Base-by-base conservation (phyloP, 73 alveolate genomes). In the Paramecium bursaria region DNA sequence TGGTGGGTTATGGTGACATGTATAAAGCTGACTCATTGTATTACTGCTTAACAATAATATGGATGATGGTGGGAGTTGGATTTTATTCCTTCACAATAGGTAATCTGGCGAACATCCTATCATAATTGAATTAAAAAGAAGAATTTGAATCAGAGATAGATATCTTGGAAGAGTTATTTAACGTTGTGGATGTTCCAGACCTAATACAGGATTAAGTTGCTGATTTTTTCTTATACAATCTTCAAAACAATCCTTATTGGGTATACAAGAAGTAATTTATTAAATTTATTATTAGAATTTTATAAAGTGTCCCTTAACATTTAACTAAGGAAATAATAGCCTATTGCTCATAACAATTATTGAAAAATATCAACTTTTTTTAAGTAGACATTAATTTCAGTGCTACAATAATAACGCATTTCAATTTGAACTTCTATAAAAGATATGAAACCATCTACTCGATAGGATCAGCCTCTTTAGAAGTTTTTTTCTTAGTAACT, bases 1-100 rank as follows among this genome's bases (percentile, higher is more conserved):
- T 95, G 1, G 92, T 93, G 7, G 98, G 98, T 6, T 93, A 93
- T 76, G 98, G 98, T 1, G 98, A 93, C 76, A 51, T 93, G 17
- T 67, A 67, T 27, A 90, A 91, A 29, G 54, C 76, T 11, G 82
- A 92, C 0, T 91, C 85, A 33, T 13, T 88, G 29, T 91, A 93
- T 46, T 85, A 91, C 25, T 10, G 75, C 3, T 50, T 91, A 7
- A 53, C 90, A 4, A 77, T 93, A 3, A 55, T 75, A 13, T 85
- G 94, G 93, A 91, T 80, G 89, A 55, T 93, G 79, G 48, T 91
- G 7, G 98, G 96, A 0, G 96, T 93, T 3, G 86, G 87, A 10
- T 93, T 93, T 53, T 91, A 91, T 52, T 88, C 96, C 3, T 88
- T 90, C n/a, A 88, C 95, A 15, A 91, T 93, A 29, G 96, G 96